Base-by-base conservation (phyloP, 129 eudicot species). In the Pittosporum tobira region DNA sequence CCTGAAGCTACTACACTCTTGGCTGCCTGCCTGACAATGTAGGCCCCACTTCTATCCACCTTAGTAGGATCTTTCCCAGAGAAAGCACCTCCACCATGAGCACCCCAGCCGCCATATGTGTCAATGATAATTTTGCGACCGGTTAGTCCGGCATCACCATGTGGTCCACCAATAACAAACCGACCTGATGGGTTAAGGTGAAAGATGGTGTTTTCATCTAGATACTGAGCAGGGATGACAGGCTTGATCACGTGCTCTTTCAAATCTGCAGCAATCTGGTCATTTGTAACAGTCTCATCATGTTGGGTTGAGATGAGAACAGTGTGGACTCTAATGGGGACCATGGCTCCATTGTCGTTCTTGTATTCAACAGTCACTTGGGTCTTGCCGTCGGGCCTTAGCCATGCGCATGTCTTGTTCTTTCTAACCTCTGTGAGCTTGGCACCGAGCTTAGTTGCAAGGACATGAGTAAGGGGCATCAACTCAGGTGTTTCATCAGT, bases 1-100 rank as follows among this genome's bases (percentile, higher is more conserved):
- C 65, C 65, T 23, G 65, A 60, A 60, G 52, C 65, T 43, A 60
- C 52, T 38, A 60, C 58, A 52, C 58, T 52, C 38, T 52, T 52
- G 38, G 58, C 58, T 13, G 58, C 58, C 36, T 52, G 58, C 58
- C 58, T 27, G 19, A 52, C 58, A 52, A 52, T 52, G 38, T 52
- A 52, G n/a, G n/a, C n/a, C n/a, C n/a, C n/a, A n/a, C n/a, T n/a
- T n/a, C n/a, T n/a, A n/a, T n/a, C n/a, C n/a, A 52, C 58, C 58
- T 52, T 52, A 52, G 58, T 53, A 28, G 42, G 15, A 51, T 51
- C 57, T 51, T 51, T 18, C 57, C 57, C 57, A 15, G 57, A 23
- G 15, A 51, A 34, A 23, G 31, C 57, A 23, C 31, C 57, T 23
- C 26, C 57, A 51, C 57, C 57, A 7, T 51, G 57, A 51, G 57